A percentile compares a stretch with the other conserved stretches of the same genome.
phyloP scores from a whole-genome alignment of 2,329 filamentous ascomycete species.

The Alternaria sp. region DNA sequence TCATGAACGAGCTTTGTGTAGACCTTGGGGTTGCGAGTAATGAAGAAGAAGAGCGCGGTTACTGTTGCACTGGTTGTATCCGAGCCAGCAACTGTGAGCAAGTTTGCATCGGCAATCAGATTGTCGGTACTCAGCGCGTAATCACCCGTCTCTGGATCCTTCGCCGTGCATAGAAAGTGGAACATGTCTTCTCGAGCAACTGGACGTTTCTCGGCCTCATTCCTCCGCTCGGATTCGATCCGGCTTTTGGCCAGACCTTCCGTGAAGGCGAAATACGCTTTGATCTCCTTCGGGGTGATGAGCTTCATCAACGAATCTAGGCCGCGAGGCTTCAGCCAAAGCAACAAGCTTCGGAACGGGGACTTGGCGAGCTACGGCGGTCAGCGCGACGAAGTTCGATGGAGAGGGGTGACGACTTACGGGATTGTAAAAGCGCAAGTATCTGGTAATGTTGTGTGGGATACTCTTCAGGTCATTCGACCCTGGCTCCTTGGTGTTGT shows the following conservation, averaged over 20 bases:
- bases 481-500: slow-evolving; percentile 39
- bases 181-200: slow-evolving; percentile 44
- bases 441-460: slow-evolving; percentile 10
- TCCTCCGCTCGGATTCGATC: neutral
- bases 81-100: slow-evolving; percentile 22
- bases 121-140: slow-evolving; percentile 41
- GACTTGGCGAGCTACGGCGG: slow-evolving; percentile 10
- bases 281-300: slow-evolving; percentile 5
- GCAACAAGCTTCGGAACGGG: slow-evolving; percentile 9
- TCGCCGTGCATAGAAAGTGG: slow-evolving; percentile 48
- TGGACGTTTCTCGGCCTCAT: slow-evolving; percentile 3
- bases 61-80: slow-evolving; percentile 18
- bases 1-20: slow-evolving; percentile 20
- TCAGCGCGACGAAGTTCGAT: neutral
- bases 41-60: slow-evolving; percentile 17
- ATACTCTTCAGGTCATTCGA: slow-evolving; percentile 19
- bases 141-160: slow-evolving; percentile 48
- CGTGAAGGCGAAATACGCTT: slow-evolving; percentile 10
- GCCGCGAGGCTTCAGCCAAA: slow-evolving; percentile 23
- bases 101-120: slow-evolving; percentile 34
- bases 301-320: slow-evolving; percentile 11
- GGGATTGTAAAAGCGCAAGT: slow-evolving; percentile 10
- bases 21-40: slow-evolving; percentile 8
- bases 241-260: slow-evolving; percentile 5
- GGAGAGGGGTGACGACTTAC: neutral